Evolutionary conservation across 1,284 basidiomycete genomes (phyloP).

Genomic region (Moniliella sp.): DNA sequence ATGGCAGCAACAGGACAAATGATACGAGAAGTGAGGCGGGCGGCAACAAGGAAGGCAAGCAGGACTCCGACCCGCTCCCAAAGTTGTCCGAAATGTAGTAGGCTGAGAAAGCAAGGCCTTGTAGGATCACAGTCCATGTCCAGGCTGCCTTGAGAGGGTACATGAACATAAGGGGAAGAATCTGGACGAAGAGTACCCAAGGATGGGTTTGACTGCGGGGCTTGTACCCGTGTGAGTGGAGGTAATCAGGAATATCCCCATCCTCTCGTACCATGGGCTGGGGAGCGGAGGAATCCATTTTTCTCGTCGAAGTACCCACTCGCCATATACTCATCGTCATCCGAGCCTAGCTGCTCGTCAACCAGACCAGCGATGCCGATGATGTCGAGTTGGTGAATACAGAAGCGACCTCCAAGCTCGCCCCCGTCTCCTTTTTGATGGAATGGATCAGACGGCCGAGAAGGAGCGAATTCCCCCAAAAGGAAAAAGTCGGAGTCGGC

Average conservation of each 20-base stretch:
- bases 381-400: slow-evolving; percentile 30
- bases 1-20: slow-evolving; percentile 29
- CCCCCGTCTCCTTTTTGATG: slow-evolving; percentile 29
- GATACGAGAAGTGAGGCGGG: slow-evolving; percentile 28
- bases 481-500: slow-evolving; percentile 33
- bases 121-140: slow-evolving; percentile 32
- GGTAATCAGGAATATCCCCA: slow-evolving; percentile 14
- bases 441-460: slow-evolving; percentile 27
- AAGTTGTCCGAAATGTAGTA: slow-evolving; percentile 30
- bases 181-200: slow-evolving; percentile 24
- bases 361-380: slow-evolving; percentile 24
- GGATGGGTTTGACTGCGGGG: slow-evolving; percentile 28
- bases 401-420: slow-evolving; percentile 24
- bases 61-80: slow-evolving; percentile 30
- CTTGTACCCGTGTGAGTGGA: slow-evolving; percentile 25
- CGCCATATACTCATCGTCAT: slow-evolving; percentile 12
- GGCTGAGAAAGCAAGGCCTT: slow-evolving; percentile 31
- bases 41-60: slow-evolving; percentile 23
- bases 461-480: slow-evolving; percentile 28
- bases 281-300: slow-evolving; percentile 9
- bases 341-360: slow-evolving; percentile 20
- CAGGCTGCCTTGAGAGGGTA: slow-evolving; percentile 31
- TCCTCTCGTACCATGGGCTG: slow-evolving; percentile 22
- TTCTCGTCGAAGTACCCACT: slow-evolving; percentile 26
- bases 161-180: slow-evolving; percentile 27